Base-by-base conservation (phyloP, 2,329 filamentous ascomycete species). In the Dactylella cylindrospora region DNA sequence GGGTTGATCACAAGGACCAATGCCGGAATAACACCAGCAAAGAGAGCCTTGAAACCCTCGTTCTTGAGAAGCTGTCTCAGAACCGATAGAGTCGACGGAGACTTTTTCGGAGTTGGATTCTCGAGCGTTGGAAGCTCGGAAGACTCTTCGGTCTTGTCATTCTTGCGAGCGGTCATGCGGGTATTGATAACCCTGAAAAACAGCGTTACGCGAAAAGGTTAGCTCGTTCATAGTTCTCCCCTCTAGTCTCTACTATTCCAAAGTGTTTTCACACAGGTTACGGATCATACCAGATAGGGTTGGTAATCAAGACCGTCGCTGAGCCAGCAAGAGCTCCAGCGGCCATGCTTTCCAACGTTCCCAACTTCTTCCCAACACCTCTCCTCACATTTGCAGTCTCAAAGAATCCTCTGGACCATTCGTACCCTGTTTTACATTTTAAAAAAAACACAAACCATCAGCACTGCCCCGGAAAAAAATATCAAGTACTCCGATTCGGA, bases 1-100 rank as follows among this genome's bases (percentile, higher is more conserved):
- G 93, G 93, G 77, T 98, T 98, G 76, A 96, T 90, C 70, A 98
- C 93, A 66, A 98, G 79, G 67, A 98, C 84, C 68, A 98, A 78
- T 0, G 93, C 93, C 7, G 93, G 93, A 59, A 96, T 80, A 46
- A 98, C 91, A 64, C 93, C 93, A 3, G 90, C 80, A 73, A 98
- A 98, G 26, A 98, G 82, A 7, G 90, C 87, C 70, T 80, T 77
- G 17, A 86, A 84, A 0, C 93, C 93, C 71, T 98, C 93, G 46
- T 94, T 84, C 66, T 80, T 81, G 66, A 98, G 78, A 46, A 98
- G 80, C 8, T 85, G 78, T 70, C 93, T 75, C 55, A 98, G 79
- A 2, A 91, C 96, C 66, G 82, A 84, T 47, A 97, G 76, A 1
- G 91, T 95, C 33, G 84, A 85, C 13, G 84, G 85, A 19, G 79